Base-by-base conservation (phyloP, 495 filamentous ascomycete genomes). In the Penicillium chermesinum region DNA sequence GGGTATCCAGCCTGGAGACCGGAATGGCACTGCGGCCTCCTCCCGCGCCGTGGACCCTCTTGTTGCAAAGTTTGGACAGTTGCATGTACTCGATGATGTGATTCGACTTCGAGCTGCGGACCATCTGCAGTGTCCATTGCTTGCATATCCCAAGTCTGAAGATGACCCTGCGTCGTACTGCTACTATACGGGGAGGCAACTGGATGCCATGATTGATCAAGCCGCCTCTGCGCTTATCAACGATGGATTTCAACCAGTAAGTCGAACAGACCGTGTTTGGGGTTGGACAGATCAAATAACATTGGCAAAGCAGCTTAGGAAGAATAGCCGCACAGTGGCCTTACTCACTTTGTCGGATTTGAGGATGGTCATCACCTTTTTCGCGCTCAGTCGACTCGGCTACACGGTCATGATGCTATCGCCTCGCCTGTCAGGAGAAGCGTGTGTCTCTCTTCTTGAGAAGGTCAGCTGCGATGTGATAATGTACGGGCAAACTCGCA, bases 401-500 rank as follows among this genome's bases (percentile, higher is more conserved):
- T 80, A 77, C 50, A 78, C 74, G 5, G 67, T 75, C 17, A 70
- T 85, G 54, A 75, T 79, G 50, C 61, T 85, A 9, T 85, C 81
- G 0, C 78, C 78, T 13, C 74, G 81, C 32, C 60, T 84, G 13
- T 70, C 76, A 7, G 63, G 71, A 0, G 58, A 64, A 3, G 80
- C 79, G 21, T 78, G 73, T 48, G 66, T 74, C 13, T 73, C 76
- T 22, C 56, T 84, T 3, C 65, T 84, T 1, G 55, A 70, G 36
- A 62, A 66, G 12, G 72, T 74, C 4, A 52, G 63, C 2, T 79
- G 75, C 16, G 70, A 72, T 42, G 63, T 66, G 10, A 62, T 79
- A 16, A 49, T 78, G 7, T 69, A 70, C 42, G 65, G 67, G 3
- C 57, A 63, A 19, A 71, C 72, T 7, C 20, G 58, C 7, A 65